Evolutionary conservation across 345 rosid genomes (phyloP).

Genomic region (Eucalyptus rudis): DNA sequence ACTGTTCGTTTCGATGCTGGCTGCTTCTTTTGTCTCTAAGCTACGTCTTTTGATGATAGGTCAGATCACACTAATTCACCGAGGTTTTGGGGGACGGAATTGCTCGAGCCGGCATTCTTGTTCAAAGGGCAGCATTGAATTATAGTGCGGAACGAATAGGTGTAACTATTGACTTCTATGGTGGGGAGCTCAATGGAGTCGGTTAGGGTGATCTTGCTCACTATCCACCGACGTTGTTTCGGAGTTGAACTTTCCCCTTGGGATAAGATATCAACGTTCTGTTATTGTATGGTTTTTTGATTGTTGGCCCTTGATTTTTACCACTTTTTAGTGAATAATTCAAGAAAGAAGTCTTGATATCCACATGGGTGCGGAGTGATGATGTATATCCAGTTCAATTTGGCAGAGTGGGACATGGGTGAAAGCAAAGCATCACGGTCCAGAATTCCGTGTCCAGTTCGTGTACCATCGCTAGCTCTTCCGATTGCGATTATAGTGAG

Average conservation of each 20-base stretch:
- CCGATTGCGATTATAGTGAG: neutral
- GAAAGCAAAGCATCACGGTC: neutral
- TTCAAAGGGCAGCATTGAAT: neutral
- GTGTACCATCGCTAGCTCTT: neutral
- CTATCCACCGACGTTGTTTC: neutral
- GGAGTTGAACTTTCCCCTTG: neutral
- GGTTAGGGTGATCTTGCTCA: neutral
- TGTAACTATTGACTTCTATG: neutral
- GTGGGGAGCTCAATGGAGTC: neutral
- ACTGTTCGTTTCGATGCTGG: neutral
- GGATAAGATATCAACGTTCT: neutral
- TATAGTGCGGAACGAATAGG: neutral
- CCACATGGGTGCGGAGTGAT: neutral
- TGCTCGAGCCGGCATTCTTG: neutral
- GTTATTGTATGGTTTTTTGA: neutral
- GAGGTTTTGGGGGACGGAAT: neutral
- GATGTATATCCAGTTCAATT: neutral
- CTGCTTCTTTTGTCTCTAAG: neutral
- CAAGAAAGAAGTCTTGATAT: neutral
- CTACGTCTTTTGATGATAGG: neutral
- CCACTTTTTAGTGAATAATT: neutral
- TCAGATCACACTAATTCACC: neutral
- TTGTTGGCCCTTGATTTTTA: neutral
- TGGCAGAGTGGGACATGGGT: neutral
- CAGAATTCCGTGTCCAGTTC: neutral